phyloP scores from a whole-genome alignment of 305 asterid genomes.

The Stenogyne calaminthoides region DNA sequence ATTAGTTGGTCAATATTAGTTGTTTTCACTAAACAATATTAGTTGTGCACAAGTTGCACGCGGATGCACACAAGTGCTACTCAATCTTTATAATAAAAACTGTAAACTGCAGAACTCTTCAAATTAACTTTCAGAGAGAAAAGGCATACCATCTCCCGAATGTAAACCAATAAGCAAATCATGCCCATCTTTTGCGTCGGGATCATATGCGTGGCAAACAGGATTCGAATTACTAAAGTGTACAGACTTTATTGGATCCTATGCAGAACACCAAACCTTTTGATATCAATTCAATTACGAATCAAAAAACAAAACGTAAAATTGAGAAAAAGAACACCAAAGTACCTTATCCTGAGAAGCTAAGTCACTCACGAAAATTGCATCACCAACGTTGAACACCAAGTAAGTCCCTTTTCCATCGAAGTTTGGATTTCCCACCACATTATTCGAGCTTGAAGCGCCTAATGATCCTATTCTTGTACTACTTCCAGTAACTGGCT shows the following conservation, averaged over 20 bases:
- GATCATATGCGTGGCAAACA: constrained; percentile 96
- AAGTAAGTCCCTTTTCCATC: constrained; percentile 98
- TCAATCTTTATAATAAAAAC: constrained; percentile 1
- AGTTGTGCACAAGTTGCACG: no score
- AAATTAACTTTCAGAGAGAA: constrained; percentile 22
- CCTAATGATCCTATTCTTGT: constrained; percentile 84
- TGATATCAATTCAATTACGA: constrained; percentile 38
- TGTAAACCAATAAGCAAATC: constrained; percentile 93
- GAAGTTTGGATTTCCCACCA: constrained; percentile 64
- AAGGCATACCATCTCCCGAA: constrained; percentile 87
- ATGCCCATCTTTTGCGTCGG: constrained; percentile 97
- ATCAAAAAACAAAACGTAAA: constrained; percentile 13
- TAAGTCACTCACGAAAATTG: constrained; percentile 89
- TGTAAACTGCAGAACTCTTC: constrained; percentile 5
- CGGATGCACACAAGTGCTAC: no score
- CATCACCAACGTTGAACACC: constrained; percentile 96
- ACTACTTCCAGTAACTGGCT: constrained; percentile 57
- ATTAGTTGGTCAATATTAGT: no score
- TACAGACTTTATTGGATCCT: constrained; percentile 98
- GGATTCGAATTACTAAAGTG: constrained; percentile 94
- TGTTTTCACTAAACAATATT: no score
- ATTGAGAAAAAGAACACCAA: constrained; percentile 24
- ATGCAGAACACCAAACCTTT: constrained; percentile 44
- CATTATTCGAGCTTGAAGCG: constrained; percentile 67
- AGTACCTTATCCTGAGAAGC: constrained; percentile 97